Conservation (phyloP, 257 asterid genomes). For the Solanum stenotomum region DNA sequence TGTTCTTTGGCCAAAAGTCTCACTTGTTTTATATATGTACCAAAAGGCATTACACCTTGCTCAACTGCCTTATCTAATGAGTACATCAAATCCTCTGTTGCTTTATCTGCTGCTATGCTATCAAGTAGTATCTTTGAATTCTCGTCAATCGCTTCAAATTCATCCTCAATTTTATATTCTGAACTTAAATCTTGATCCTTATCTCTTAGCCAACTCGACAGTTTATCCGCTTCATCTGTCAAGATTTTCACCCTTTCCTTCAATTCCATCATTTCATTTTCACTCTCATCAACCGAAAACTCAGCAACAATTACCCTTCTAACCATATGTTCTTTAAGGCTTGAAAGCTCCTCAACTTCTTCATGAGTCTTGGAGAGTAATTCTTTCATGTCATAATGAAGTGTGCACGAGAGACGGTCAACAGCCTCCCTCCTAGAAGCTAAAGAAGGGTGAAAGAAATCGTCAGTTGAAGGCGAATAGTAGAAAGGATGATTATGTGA, state of each 20-base stretch:
- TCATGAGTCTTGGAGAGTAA: slow-evolving; percentile 4
- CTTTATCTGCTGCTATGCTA: slow-evolving; percentile 25
- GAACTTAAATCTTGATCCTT: slow-evolving; percentile 1
- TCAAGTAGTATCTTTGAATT: slow-evolving; percentile 23
- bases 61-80: slow-evolving; percentile 30
- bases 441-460: slow-evolving; percentile 14
- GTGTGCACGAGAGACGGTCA: slow-evolving; percentile 29
- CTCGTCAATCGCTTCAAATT: slow-evolving; percentile 31
- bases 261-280: slow-evolving; percentile 17
- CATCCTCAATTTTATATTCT: slow-evolving; percentile 24
- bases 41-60: slow-evolving; percentile 18
- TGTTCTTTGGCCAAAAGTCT: slow-evolving; percentile 49
- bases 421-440: slow-evolving; percentile 41
- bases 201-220: slow-evolving; percentile 37
- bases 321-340: slow-evolving; percentile 14
- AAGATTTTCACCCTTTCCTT: slow-evolving; percentile 13
- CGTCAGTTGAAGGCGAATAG: neutral
- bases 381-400: slow-evolving; percentile 22
- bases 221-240: slow-evolving; percentile 27
- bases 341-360: slow-evolving; percentile 25
- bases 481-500: slow-evolving; percentile 36
- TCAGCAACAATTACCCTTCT: slow-evolving; percentile 10
- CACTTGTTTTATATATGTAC: slow-evolving; percentile 35
- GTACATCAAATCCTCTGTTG: slow-evolving; percentile 40
- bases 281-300: slow-evolving; percentile 2